Evolutionary conservation across 2,329 filamentous ascomycete species (phyloP), one percentile per base, ranked within the genome.

Genomic region (Fusarium guadeloupense): DNA sequence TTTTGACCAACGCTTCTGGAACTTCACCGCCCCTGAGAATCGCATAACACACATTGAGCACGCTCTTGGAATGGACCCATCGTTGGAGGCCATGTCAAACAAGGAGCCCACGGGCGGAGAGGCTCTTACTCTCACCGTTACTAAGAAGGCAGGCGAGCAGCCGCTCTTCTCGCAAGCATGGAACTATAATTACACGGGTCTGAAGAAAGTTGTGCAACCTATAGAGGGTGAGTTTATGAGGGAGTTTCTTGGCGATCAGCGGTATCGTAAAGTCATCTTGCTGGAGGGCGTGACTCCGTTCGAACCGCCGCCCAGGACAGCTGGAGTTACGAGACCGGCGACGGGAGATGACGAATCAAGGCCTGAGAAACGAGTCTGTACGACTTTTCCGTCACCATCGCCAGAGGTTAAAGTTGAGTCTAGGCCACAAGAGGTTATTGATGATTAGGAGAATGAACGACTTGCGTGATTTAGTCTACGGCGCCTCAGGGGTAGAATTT

Each of bases 261-360:
- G 33, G 12, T 61, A 62, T 17, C 34, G 39, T 9, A 42, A 57
- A 20, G 19, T 62, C 17, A 23, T 61, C 16, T 23, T 61, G 17
- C 16, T 62, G 28, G 35, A 42, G 19, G 41, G 13, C 16, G 16
- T 49, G 14, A 45, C 19, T 10, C 41, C 47, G 17, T 19, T 19
- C 6, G 10, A 9, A 13, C 39, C 21, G 7, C 25, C 38, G 26
- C 38, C 16, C 7, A 21, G 13, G 17, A 25, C 33, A 23, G 30
- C 38, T 23, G 46, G 43, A n/a, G 16, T 41, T 20, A 57, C 42
- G 38, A 61, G 56, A 12, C 12, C 13, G 4, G 37, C 23, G 9
- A 12, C 23, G 9, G 9, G 16, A 12, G 5, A 8, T 12, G 33
- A 33, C 4, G 40, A 16, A 19, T 8, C 16, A 9, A 33, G 30